Percentiles rank a stretch among this genome's conserved stretches.
These are phyloP conservation scores for Kwoniella botswanensis DNA, from an alignment of 768 basidiomycete species.

Conservation along the genomic window DNA sequence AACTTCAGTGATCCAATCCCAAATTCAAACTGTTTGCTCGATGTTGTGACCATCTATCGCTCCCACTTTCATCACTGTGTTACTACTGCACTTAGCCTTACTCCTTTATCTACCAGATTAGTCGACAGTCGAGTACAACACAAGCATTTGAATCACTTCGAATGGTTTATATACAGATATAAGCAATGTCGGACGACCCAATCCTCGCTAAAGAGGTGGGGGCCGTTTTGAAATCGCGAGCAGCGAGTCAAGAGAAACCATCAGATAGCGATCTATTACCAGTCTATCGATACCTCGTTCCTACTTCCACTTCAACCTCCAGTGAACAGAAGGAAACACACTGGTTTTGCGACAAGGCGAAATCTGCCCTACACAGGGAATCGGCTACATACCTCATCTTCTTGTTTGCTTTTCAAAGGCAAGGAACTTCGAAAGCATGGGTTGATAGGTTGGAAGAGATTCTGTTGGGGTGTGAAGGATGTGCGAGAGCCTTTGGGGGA, in stretches of 20 bases:
- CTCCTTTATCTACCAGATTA: neutral
- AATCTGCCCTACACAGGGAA: conserved; percentile 63
- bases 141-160: no score
- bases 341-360: conserved; percentile 79
- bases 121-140: no score
- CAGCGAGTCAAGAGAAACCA: conserved; percentile 38
- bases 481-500: conserved; percentile 70
- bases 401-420: conserved; percentile 72
- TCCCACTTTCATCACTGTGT: no score
- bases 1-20: neutral
- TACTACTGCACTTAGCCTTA: neutral
- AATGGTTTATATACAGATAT: no score
- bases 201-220: conserved; percentile 33
- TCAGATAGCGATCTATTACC: conserved; percentile 44
- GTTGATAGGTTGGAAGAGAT: conserved; percentile 65
- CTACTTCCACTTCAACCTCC: conserved; percentile 20
- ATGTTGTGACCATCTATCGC: neutral
- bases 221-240: conserved; percentile 46
- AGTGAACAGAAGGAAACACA: conserved; percentile 59
- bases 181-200: conserved; percentile 11
- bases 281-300: conserved; percentile 43
- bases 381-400: conserved; percentile 82
- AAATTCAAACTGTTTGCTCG: neutral
- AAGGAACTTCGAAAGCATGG: conserved; percentile 69
- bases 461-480: conserved; percentile 69